These are phyloP conservation scores for Malus hybrid DNA, from an alignment of 331 rosid genomes.

Conservation along the genomic window DNA sequence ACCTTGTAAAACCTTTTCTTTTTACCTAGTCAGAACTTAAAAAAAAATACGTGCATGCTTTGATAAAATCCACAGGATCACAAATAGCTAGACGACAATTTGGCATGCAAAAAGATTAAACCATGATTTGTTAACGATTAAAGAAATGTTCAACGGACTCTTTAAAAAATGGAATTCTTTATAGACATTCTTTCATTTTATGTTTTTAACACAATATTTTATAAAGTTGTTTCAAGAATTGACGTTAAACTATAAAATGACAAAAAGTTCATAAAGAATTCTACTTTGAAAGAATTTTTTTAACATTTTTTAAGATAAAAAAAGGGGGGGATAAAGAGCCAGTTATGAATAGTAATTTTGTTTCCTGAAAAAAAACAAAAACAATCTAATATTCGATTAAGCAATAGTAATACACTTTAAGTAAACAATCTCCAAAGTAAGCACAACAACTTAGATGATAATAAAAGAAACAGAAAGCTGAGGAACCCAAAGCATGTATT, in stretches of 20 bases:
- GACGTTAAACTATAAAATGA: too few relatives aligned
- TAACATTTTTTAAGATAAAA: too few relatives aligned
- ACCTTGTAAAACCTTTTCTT: not conserved
- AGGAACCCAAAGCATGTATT: constrained; percentile 57
- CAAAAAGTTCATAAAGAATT: too few relatives aligned
- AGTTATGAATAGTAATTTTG: not conserved
- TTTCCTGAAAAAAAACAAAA: not conserved
- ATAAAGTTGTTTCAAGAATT: too few relatives aligned
- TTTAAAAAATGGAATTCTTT: too few relatives aligned
- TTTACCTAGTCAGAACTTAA: not conserved
- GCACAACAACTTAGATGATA: constrained; percentile 42
- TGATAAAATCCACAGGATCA: not conserved
- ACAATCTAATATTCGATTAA: constrained; percentile 5
- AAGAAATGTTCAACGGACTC: too few relatives aligned
- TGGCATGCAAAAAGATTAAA: constrained; percentile 49
- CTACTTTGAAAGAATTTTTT: accelerated
- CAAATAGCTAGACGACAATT: constrained; percentile 20
- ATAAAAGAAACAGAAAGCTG: constrained; percentile 41
- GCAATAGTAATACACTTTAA: not conserved
- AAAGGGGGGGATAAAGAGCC: not conserved
- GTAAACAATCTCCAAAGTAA: constrained; percentile 16
- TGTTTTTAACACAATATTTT: accelerated
- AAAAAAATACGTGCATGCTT: not conserved
- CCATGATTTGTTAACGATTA: constrained; percentile 23
- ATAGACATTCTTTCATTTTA: too few relatives aligned